phyloP scores from a whole-genome alignment of 805 yeast species.

The Phaffomyces thermotolerans region DNA sequence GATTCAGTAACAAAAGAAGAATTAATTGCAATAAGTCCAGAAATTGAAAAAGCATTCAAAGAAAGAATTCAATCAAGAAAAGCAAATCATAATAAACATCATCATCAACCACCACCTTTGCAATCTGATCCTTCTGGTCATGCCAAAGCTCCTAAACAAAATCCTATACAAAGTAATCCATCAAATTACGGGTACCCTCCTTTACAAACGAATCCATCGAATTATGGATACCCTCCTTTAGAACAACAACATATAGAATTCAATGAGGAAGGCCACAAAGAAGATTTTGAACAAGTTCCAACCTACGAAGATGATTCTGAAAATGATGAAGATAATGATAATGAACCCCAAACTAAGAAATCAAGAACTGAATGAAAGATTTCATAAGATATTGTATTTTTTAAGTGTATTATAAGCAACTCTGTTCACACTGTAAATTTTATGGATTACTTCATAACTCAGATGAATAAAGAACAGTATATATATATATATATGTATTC shows the following conservation, averaged over 20 bases:
- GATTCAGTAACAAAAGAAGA: constrained; percentile 84
- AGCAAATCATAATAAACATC: not conserved
- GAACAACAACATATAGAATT: not conserved
- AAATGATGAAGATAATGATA: constrained; percentile 6
- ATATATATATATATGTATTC: too few species aligned
- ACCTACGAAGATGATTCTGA: constrained; percentile 1
- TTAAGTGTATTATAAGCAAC: too few species aligned
- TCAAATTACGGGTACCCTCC: not conserved
- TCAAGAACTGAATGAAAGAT: constrained; percentile 5
- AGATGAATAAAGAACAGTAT: too few species aligned
- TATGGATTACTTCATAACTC: too few species aligned
- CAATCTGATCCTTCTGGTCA: too few species aligned
- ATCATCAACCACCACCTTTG: not conserved
- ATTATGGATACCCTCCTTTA: constrained; percentile 5
- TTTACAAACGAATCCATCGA: not conserved
- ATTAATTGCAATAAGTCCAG: constrained; percentile 47
- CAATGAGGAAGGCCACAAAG: constrained; percentile 1
- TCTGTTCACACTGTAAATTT: too few species aligned
- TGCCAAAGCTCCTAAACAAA: not conserved
- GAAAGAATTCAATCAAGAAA: constrained; percentile 36
- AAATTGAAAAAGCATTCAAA: constrained; percentile 57
- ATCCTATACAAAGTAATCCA: not conserved
- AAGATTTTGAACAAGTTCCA: not conserved
- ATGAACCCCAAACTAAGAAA: constrained; percentile 6
- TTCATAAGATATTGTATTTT: not conserved